Evolutionary conservation across 2,329 filamentous ascomycete genomes (phyloP), one percentile per base, ranked within the genome.

Genomic region (Grosmannia clavigera): DNA sequence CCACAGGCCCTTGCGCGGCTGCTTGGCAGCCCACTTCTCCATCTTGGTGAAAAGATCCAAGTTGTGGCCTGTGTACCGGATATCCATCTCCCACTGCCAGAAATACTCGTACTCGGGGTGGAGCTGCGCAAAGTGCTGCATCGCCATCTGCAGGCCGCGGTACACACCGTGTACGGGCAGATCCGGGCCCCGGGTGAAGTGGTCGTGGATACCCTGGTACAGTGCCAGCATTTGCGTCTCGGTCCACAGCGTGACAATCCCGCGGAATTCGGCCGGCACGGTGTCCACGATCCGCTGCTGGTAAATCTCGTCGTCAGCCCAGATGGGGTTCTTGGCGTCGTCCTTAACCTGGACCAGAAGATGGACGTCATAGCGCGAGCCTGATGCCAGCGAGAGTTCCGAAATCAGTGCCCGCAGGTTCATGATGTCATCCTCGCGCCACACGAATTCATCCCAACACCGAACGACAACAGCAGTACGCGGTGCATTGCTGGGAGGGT

Each of bases 61-160:
- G 75, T 88, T 92, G 72, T 96, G 90, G 43, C 91, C 90, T 0
- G 88, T 94, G 71, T 95, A 95, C 35, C 90, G 85, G 53, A 92
- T 84, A 68, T 96, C 91, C 86, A 95, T 92, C 72, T 96, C 91
- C 89, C 91, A 95, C 65, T 95, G 89, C 91, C 91, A 96, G 72
- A 91, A 90, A 73, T 85, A 89, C 55, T 95, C 90, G 68, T 92
- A 96, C 70, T 95, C 91, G 1, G 89, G 88, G 71, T 96, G 91
- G 67, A 84, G 81, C 68, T 92, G 85, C 6, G 92, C 89, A 70
- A 97, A 97, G 72, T 92, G 88, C 69, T 96, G 92, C 76, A 97
- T 85, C 0, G 92, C 90, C 90, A 97, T 95, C 67, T 91, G 90
- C 11, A 94, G 83, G 59, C 90, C 92, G 58, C 94, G 87, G 74